Conservation (phyloP, 1,284 basidiomycete genomes). For the Marasmius sp. region DNA sequence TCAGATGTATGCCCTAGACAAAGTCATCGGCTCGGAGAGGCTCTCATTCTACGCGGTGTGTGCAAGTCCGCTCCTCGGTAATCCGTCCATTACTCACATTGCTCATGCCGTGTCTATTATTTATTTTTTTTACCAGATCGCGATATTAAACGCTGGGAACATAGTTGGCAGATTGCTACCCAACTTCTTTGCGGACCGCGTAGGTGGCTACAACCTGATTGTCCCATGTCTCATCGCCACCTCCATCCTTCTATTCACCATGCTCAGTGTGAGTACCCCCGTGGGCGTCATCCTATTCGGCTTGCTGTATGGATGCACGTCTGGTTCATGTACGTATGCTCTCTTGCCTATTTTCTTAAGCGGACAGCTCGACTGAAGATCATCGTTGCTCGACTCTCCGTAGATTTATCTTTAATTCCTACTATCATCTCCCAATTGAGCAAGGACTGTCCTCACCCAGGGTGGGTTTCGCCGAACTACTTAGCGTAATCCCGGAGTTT, state of each 20-base stretch:
- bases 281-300: constrained; percentile 40
- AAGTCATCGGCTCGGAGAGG: constrained; percentile 33
- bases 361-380: not conserved
- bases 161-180: constrained; percentile 48
- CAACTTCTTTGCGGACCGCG: constrained; percentile 45
- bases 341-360: not conserved
- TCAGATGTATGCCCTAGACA: constrained; percentile 47
- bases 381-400: not conserved
- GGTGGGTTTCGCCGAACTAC: constrained; percentile 29
- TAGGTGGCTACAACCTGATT: constrained; percentile 45
- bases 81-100: not conserved
- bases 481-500: not conserved
- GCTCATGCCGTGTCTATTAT: not conserved
- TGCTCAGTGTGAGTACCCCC: constrained; percentile 40
- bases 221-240: constrained; percentile 41
- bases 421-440: constrained; percentile 44
- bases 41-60: constrained; percentile 50
- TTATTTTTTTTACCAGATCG: constrained; percentile 25
- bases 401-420: constrained; percentile 52
- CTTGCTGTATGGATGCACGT: constrained; percentile 49
- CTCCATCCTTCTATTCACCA: constrained; percentile 39
- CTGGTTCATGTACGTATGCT: constrained; percentile 42
- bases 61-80: not conserved
- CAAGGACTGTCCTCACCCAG: constrained; percentile 42
- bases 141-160: constrained; percentile 50